Percentiles rank a stretch among this genome's conserved stretches.
phyloP scores from a whole-genome alignment of 2,329 filamentous ascomycete genomes.

The Paraphaeosphaeria minitans region DNA sequence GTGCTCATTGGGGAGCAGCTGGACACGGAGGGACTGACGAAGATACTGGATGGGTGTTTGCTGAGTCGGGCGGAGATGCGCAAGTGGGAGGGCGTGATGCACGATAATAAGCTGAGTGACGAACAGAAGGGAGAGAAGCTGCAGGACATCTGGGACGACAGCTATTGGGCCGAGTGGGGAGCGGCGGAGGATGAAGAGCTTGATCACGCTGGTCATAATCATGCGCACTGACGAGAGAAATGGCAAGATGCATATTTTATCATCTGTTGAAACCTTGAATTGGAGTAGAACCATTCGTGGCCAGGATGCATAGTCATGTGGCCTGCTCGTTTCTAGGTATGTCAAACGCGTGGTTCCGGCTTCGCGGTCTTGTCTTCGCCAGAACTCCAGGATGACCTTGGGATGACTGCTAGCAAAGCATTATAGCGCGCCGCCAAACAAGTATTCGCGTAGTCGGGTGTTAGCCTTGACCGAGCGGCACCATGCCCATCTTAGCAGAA shows the following conservation, averaged over 20 bases:
- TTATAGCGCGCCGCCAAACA: too few relatives aligned
- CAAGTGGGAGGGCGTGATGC: slow-evolving; percentile 49
- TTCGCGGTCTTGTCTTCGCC: too few relatives aligned
- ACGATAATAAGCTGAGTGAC: slow-evolving; percentile 27
- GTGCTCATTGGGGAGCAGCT: slow-evolving; percentile 75
- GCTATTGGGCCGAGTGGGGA: slow-evolving; percentile 60
- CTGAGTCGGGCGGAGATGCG: slow-evolving; percentile 63
- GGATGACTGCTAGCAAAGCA: too few relatives aligned
- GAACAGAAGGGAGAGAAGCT: slow-evolving; percentile 55
- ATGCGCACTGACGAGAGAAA: neutral
- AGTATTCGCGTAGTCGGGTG: too few relatives aligned
- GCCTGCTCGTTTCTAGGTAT: too few relatives aligned
- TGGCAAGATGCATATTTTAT: too few relatives aligned
- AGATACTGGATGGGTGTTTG: slow-evolving; percentile 64
- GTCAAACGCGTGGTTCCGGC: too few relatives aligned
- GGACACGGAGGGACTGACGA: slow-evolving; percentile 57
- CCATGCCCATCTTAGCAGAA: neutral
- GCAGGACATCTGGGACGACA: slow-evolving; percentile 62
- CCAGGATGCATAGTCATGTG: too few relatives aligned
- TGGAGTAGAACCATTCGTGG: too few relatives aligned
- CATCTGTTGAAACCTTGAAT: too few relatives aligned
- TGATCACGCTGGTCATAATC: slow-evolving; percentile 21
- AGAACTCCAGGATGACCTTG: too few relatives aligned
- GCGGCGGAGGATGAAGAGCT: slow-evolving; percentile 43
- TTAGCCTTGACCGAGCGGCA: neutral